Evolutionary conservation across 2,329 filamentous ascomycete genomes (phyloP), one percentile per base, ranked within the genome.

Genomic region (Cordyceps cicadae): DNA sequence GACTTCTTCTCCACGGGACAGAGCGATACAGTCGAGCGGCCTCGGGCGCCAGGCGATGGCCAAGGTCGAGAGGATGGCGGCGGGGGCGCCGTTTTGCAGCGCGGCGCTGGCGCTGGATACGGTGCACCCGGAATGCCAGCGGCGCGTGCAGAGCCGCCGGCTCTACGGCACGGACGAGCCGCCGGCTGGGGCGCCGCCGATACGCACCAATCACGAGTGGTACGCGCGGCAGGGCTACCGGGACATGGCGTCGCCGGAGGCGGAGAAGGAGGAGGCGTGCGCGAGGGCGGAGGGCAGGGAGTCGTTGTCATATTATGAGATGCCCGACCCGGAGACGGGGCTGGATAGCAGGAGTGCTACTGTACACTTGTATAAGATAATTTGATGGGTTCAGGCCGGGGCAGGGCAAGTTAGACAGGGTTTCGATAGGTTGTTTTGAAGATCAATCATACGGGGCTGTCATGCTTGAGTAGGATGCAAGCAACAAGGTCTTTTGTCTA

Each of bases 81-180:
- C 68, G 9, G 62, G 63, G 45, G 60, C 69, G 45, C 71, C 74
- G 15, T 67, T 75, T 62, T 67, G 68, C 58, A 71, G 67, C n/a
- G 70, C 67, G 12, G 66, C 67, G 46, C 62, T 74, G 52, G 71
- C 70, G 14, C 67, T 78, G 39, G 75, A 77, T 63, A 76, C 74
- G 6, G 54, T 70, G 17, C 46, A 66, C 1, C 68, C 66, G 50
- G 66, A 70, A 39, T 68, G 67, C 34, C 70, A 73, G 59, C 61
- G 64, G n/a, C 63, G 63, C n/a, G 66, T 69, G 29, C 61, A 65
- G 43, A 63, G 62, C 52, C 34, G 66, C n/a, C 56, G 65, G 17
- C 59, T 63, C 15, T 59, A 71, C 34, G 72, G 71, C 55, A 66
- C 68, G 15, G 64, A 69, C 12, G 62, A 64, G 19, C 68, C 70